Conservation (phyloP, 306 rosid genomes). For the Rubus idaeus region DNA sequence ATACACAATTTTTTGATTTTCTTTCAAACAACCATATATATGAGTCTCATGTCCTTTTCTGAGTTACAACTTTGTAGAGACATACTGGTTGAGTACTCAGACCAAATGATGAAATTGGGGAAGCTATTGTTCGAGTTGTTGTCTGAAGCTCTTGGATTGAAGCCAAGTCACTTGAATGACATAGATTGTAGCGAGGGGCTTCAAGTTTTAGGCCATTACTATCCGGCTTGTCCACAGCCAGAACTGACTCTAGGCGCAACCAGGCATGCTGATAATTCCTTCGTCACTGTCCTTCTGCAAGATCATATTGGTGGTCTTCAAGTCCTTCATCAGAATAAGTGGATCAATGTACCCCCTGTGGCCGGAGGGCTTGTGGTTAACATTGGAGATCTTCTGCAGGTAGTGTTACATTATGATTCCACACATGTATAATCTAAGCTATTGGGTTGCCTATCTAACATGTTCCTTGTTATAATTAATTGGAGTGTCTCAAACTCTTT, state of each 20-base stretch:
- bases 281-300: slow-evolving; percentile 52
- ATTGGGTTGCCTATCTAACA: not conserved
- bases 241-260: slow-evolving; percentile 16
- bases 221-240: slow-evolving; percentile 32
- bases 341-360: slow-evolving; percentile 9
- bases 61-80: not conserved
- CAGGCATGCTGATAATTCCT: slow-evolving; percentile 37
- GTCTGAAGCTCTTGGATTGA: slow-evolving; percentile 21
- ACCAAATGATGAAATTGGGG: slow-evolving; percentile 38
- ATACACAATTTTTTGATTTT: not conserved
- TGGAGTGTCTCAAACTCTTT: not conserved
- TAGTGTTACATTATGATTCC: not conserved
- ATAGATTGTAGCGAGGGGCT: slow-evolving; percentile 25
- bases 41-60: not conserved
- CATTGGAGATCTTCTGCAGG: slow-evolving; percentile 27
- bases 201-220: slow-evolving; percentile 15
- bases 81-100: slow-evolving; percentile 28
- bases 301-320: slow-evolving; percentile 58
- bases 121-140: slow-evolving; percentile 20
- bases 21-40: not conserved
- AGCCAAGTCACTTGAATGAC: slow-evolving; percentile 9
- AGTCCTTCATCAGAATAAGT: slow-evolving; percentile 24
- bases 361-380: slow-evolving; percentile 20
- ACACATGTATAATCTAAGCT: no score
- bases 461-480: no score